These are phyloP conservation scores for Pichia kluyveri DNA, from an alignment of 805 yeast genomes.

Conservation along the genomic window DNA sequence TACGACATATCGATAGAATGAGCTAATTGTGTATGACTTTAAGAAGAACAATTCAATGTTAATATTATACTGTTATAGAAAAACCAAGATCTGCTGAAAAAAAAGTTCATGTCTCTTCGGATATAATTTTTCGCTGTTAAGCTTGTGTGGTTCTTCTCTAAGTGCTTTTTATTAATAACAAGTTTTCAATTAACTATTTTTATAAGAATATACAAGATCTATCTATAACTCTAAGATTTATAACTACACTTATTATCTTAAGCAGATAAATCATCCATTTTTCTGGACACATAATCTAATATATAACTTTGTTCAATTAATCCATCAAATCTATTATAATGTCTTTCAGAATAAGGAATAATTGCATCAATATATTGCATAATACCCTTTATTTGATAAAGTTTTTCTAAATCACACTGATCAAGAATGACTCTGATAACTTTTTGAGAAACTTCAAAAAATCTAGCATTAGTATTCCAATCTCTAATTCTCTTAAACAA, in stretches of 20 bases:
- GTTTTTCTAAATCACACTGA: conserved; percentile 42
- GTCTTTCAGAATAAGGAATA: conserved; percentile 84
- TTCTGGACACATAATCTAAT: conserved; percentile 74
- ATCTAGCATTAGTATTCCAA: conserved; percentile 88
- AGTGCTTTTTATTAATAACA: no score
- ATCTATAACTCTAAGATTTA: neutral
- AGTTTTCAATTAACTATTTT: no score
- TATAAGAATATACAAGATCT: no score
- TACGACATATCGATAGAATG: no score
- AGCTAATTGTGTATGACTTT: no score
- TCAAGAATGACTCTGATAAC: conserved; percentile 57
- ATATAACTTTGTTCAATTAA: conserved; percentile 79
- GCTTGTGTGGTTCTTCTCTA: no score
- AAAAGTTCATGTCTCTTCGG: no score
- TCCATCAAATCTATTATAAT: conserved; percentile 65
- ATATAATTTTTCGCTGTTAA: no score
- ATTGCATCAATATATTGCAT: conserved; percentile 63
- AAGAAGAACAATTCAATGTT: no score
- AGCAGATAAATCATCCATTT: conserved; percentile 45
- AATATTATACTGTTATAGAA: no score
- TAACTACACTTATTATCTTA: neutral
- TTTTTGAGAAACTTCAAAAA: conserved; percentile 74
- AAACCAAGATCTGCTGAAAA: no score
- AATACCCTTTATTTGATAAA: conserved; percentile 60
- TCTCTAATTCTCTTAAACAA: conserved; percentile 75